Evolutionary conservation across 306 rosid species (phyloP).

Genomic region (Albizia julibrissin): DNA sequence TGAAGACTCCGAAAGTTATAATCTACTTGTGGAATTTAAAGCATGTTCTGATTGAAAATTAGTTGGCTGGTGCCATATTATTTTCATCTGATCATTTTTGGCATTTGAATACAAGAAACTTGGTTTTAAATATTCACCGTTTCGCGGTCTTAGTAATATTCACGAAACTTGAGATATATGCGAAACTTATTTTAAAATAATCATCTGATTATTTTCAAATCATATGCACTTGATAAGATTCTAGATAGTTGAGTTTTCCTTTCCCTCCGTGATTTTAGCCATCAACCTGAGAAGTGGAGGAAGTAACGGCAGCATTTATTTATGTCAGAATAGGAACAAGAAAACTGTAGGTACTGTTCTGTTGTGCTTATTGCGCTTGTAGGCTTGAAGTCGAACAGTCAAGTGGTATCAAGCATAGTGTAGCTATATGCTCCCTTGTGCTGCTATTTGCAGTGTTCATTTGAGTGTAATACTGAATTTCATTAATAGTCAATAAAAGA

Average conservation of each 20-base stretch:
- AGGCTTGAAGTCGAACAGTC: slow-evolving; percentile 4
- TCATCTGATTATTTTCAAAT: neutral
- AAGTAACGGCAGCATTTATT: neutral
- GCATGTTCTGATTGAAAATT: neutral
- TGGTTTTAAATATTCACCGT: neutral
- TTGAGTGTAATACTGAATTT: too few relatives aligned
- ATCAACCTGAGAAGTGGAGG: neutral
- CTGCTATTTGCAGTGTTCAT: neutral
- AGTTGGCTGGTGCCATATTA: neutral
- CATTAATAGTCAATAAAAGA: too few relatives aligned
- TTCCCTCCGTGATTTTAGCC: neutral
- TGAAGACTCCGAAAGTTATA: neutral
- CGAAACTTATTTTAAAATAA: neutral
- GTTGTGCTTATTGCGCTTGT: neutral
- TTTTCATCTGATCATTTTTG: neutral
- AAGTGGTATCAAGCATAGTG: slow-evolving; percentile 16
- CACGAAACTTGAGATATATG: too few relatives aligned
- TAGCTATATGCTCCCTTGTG: neutral
- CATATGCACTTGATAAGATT: neutral
- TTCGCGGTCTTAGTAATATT: neutral
- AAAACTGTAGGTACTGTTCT: neutral
- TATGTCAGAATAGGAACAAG: neutral
- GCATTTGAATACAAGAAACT: neutral
- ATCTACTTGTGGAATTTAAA: neutral
- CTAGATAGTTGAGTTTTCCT: neutral